Evolutionary conservation across 2,329 filamentous ascomycete species (phyloP), one percentile per base, ranked within the genome.

Genomic region (Diplodia sapinea): DNA sequence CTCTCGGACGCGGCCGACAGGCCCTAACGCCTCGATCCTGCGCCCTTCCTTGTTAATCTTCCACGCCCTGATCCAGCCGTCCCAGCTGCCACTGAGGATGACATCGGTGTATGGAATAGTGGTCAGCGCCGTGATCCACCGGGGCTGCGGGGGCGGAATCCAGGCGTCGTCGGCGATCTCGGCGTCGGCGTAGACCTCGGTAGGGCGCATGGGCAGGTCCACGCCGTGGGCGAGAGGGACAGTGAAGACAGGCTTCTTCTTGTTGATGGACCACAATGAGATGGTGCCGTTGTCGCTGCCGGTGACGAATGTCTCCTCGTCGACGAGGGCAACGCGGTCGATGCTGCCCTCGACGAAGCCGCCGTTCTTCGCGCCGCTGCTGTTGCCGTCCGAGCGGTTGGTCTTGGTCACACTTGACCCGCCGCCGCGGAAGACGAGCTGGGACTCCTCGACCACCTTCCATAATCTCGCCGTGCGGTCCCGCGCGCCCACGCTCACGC

Each of bases 361-460:
- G 66, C 78, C 78, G 20, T 23, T 73, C 75, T 68, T 75, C 78
- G 64, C 43, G 4, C 29, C 12, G 59, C 26, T 51, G 49, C 50
- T 47, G 47, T 55, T 67, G 23, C 65, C 65, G 40, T 78, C 76
- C 69, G 76, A 70, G 11, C 81, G 80, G 51, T 79, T 79, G 59
- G 78, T 76, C 59, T 73, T 70, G n/a, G 55, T 67, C 31, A 52
- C 38, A 40, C 74, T 75, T n/a, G 74, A 75, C 17, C 89, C 91
- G 70, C 93, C 93, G 68, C 94, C 94, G 57, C 94, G 90, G 80
- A 98, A 99, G 1, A 98, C 94, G 7, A 99, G 87, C 77, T 99
- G 95, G 1, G 91, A 92, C 81, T 99, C 94, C 74, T 99, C 95
- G 4, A 92, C 88, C 1, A 99, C 94, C 79, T 97, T 97, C 95